Percentiles rank a stretch among this genome's conserved stretches.
Conservation (phyloP, 208 protist genomes). For the Tritrichomonas foetus region DNA sequence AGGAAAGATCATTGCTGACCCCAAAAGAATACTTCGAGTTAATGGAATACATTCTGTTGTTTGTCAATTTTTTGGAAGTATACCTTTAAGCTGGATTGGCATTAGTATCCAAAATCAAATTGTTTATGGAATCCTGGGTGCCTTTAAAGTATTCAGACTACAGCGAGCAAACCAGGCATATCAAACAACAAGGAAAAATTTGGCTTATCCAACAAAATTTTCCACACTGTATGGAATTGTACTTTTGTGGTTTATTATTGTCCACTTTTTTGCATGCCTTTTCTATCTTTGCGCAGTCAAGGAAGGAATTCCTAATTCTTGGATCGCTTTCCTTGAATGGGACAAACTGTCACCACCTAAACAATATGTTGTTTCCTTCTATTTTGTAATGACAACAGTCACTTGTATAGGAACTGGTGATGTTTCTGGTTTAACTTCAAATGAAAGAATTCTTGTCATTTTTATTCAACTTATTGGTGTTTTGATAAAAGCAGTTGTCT, state of each 20-base stretch:
- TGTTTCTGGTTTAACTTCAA: background rate
- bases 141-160: background rate
- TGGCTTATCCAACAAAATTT: background rate
- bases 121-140: background rate
- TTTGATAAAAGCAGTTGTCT: background rate
- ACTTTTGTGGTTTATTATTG: background rate
- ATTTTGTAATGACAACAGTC: conserved; percentile 10
- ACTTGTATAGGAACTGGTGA: background rate
- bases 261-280: background rate
- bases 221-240: background rate
- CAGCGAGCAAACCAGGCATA: background rate
- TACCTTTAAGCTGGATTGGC: background rate
- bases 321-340: background rate
- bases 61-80: too few species aligned
- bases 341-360: background rate
- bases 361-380: background rate
- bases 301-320: background rate
- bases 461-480: background rate
- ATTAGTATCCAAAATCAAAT: background rate
- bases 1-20: too few species aligned
- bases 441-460: background rate
- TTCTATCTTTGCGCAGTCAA: background rate
- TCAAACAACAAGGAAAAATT: background rate
- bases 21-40: too few species aligned
- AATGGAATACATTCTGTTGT: too few species aligned